Evolutionary conservation across 495 filamentous ascomycete genomes (phyloP), one percentile per base, ranked within the genome.

Genomic region (Amniculicola lignicola): DNA sequence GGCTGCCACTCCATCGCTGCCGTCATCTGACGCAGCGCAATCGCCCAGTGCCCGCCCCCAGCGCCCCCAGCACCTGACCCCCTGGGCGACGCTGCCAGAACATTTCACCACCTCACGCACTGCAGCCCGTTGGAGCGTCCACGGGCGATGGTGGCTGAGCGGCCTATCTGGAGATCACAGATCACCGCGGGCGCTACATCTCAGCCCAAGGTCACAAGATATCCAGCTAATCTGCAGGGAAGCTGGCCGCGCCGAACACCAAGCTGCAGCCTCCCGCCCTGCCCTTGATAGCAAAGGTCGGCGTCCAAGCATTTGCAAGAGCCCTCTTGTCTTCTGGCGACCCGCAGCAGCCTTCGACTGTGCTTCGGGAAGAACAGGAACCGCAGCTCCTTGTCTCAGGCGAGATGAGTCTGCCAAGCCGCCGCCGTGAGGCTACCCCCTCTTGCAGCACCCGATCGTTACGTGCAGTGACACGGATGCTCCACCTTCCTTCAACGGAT

Each of bases 211-310:
- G 60, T 58, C 54, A 59, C 50, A 49, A 39, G 50, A 54, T 59
- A 18, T 38, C 31, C 54, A 54, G 54, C 54, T 53, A 62, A 31
- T n/a, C 39, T 51, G 50, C 61, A 59, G 55, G 49, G 50, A 55
- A 40, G 31, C 28, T 31, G 55, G 15, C 42, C 11, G 47, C 23
- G 51, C 39, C 50, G 28, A 31, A 36, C 54, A 50, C 50, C 23
- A 37, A 24, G 24, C 22, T 59, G 61, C 61, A 64, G 61, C 61
- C 61, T 60, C 61, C 61, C 61, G 61, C 25, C 18, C 14, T 51
- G 22, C 24, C 50, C 54, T 15, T 54, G 54, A 59, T 44, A 48
- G 45, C 49, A 7, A 59, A 18, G 29, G 27, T 31, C 41, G 54
- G 25, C 54, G 39, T 49, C 60, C 54, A 63, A 63, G 44, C 43